Conservation (phyloP, 495 filamentous ascomycete genomes). For the Lentithecium fluviatile region DNA sequence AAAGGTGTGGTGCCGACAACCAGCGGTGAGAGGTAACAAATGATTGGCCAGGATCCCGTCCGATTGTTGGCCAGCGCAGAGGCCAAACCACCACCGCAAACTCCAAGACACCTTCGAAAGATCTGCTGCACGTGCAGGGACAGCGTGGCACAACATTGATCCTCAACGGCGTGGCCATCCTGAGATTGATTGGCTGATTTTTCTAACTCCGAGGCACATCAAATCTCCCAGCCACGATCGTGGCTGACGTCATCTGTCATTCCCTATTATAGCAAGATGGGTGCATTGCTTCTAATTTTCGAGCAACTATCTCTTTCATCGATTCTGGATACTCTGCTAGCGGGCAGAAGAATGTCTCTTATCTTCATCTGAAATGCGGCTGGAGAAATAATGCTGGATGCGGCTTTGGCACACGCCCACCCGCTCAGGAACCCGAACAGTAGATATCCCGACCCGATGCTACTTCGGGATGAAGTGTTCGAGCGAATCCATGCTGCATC, state of each 20-base stretch:
- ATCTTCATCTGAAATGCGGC: too few species aligned
- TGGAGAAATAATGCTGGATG: not conserved
- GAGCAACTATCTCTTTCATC: too few species aligned
- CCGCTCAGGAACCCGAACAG: not conserved
- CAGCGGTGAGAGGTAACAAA: conserved; percentile 26
- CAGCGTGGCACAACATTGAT: conserved; percentile 20
- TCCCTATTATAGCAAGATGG: too few species aligned
- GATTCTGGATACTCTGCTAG: too few species aligned
- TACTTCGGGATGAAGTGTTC: not conserved
- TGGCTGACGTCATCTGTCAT: not conserved
- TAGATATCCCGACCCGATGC: too few species aligned
- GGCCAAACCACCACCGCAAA: conserved; percentile 9
- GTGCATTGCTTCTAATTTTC: too few species aligned
- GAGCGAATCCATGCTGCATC: not conserved
- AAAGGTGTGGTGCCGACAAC: conserved; percentile 9
- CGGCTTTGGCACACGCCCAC: not conserved
- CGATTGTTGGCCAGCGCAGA: conserved; percentile 6
- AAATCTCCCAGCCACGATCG: not conserved
- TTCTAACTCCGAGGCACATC: not conserved
- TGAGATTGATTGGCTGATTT: not conserved
- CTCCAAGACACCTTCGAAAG: not conserved
- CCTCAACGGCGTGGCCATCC: conserved; percentile 6
- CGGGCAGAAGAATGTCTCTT: too few species aligned
- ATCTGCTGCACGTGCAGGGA: conserved; percentile 17
- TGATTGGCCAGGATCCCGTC: conserved; percentile 22